phyloP scores from a whole-genome alignment of 768 basidiomycete genomes.

The Rhizopogon vesiculosus region DNA sequence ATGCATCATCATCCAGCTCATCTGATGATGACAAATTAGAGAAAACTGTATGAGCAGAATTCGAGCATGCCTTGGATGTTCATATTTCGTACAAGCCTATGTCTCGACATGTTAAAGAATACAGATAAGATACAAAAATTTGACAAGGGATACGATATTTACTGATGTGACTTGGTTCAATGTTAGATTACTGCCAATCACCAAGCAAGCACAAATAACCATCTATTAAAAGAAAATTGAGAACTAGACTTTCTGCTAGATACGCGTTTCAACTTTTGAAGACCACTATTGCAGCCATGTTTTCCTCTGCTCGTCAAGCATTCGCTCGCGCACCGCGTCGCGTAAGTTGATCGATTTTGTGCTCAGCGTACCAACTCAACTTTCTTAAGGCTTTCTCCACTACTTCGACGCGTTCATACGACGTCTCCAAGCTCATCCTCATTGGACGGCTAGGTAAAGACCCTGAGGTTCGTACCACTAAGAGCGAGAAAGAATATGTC shows the following conservation, averaged over 20 bases:
- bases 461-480: constrained; percentile 66
- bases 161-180: background rate
- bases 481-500: constrained; percentile 74
- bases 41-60: background rate
- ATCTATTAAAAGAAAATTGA: background rate
- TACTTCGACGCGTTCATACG: constrained; percentile 44
- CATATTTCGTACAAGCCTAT: constrained; percentile 83
- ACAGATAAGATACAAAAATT: constrained; percentile 5
- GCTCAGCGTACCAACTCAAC: background rate
- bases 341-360: constrained; percentile 32
- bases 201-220: constrained; percentile 13
- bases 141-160: background rate
- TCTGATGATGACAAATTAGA: constrained; percentile 39
- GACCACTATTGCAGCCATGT: constrained; percentile 33
- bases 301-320: constrained; percentile 43
- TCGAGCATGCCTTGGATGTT: constrained; percentile 59
- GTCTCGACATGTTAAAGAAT: constrained; percentile 71
- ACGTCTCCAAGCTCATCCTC: constrained; percentile 73
- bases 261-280: background rate
- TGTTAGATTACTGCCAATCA: background rate
- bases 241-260: background rate
- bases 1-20: constrained; percentile 79
- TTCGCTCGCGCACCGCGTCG: constrained; percentile 38
- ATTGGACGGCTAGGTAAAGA: constrained; percentile 69
- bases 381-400: constrained; percentile 59